These are phyloP conservation scores for Nymphaea thermarum DNA, from an alignment of 164 flowering plant species.

Conservation along the genomic window DNA sequence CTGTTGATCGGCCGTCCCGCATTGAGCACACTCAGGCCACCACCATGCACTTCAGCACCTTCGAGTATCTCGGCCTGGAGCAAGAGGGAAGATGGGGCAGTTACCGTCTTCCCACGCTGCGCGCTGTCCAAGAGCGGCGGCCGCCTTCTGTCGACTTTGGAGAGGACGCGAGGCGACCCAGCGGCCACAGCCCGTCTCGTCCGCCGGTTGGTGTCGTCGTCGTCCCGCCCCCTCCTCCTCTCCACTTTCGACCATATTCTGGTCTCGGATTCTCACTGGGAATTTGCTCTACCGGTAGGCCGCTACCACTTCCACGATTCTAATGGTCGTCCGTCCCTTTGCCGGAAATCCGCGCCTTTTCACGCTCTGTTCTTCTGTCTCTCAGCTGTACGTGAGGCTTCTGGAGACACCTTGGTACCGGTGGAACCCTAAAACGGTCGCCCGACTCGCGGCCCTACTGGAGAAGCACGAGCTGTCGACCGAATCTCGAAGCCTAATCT, in stretches of 20 bases:
- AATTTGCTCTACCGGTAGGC: slow-evolving; percentile 57
- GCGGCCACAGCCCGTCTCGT: slow-evolving; percentile 30
- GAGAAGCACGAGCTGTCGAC: slow-evolving; percentile 22
- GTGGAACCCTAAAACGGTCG: slow-evolving; percentile 60
- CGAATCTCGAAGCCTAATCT: slow-evolving; percentile 36
- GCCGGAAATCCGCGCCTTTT: not conserved
- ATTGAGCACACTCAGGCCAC: no score
- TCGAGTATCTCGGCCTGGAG: no score
- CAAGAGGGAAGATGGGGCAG: not conserved
- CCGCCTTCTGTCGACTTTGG: slow-evolving; percentile 41
- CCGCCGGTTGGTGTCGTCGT: slow-evolving; percentile 49
- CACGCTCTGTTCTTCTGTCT: not conserved
- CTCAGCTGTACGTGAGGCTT: slow-evolving; percentile 49
- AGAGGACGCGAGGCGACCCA: slow-evolving; percentile 21
- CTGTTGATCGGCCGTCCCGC: no score
- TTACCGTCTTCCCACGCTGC: not conserved
- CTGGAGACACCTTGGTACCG: slow-evolving; percentile 53
- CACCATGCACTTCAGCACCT: no score
- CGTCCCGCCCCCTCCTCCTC: slow-evolving; percentile 49
- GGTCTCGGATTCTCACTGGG: slow-evolving; percentile 34
- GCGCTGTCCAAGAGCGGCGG: slow-evolving; percentile 32
- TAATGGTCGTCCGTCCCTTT: not conserved
- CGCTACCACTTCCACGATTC: not conserved
- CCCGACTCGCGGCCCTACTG: slow-evolving; percentile 42
- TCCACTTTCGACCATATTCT: slow-evolving; percentile 46